Evolutionary conservation across 805 yeast genomes (phyloP), one percentile per base, ranked within the genome.

Genomic region (Cyberlindnera amylophila): DNA sequence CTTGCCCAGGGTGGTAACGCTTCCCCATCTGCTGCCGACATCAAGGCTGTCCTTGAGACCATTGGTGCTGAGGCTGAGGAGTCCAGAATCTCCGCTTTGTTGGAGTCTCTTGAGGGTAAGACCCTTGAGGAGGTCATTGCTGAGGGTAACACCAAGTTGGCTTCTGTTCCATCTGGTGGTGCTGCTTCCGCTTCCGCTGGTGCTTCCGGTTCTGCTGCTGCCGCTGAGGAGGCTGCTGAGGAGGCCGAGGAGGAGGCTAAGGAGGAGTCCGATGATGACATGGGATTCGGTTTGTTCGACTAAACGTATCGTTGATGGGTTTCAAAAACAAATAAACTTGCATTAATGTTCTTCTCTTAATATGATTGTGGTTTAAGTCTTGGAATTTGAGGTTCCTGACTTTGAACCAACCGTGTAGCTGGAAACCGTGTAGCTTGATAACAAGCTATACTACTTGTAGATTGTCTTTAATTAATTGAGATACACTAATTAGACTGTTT

Each of bases 231-330:
- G 36, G 81, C 69, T 50, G 83, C 69, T 55, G 81, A 66, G 54
- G 82, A 71, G 58, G 87, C 67, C 54, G 77, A 61, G 52, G 51
- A 59, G 51, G 81, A 67, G 62, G 74, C 68, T 53, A 71, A 73
- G 56, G 86, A 81, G 68, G 85, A 77, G 68, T 78, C 82, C 54
- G 88, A 81, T 66, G 87, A 81, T 62, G 93, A 82, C 73, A 82
- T 85, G 91, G 91, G 91, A 61, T 81, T 85, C 82, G 91, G 91
- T 75, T 79, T 85, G 74, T 85, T 85, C 77, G 95, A 84, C 74
- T 85, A 85, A 74, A 23, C 34, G 14, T 17, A n/a, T 32, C 36
- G 38, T 21, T 38, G 7, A 26, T 19, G 12, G 34, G 34, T 18
- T 37, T 17, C 17, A 38, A 21, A 21, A 31, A 8, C 29, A 29